phyloP scores from a whole-genome alignment of 2,329 filamentous ascomycete genomes.

The Trichophyton rubrum region DNA sequence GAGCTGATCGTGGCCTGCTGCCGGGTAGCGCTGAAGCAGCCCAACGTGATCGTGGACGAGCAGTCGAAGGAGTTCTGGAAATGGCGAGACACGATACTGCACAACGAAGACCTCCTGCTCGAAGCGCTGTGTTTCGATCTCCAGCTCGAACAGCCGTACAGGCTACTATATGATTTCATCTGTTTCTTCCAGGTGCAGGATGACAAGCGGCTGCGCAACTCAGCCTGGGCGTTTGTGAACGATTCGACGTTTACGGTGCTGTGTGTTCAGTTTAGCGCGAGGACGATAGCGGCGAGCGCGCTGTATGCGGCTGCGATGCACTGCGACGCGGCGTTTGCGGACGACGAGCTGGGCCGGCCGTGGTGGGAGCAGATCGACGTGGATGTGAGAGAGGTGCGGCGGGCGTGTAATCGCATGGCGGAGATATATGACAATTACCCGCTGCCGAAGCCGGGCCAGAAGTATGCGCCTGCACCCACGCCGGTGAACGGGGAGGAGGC shows the following conservation, averaged over 20 bases:
- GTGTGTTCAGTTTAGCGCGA: slow-evolving; percentile 66
- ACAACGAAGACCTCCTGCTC: slow-evolving; percentile 83
- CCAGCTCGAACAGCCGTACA: slow-evolving; percentile 78
- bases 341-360: slow-evolving; percentile 59
- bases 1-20: slow-evolving; percentile 89
- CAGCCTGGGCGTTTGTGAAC: slow-evolving; percentile 87
- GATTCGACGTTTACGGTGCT: slow-evolving; percentile 76
- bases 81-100: slow-evolving; percentile 88
- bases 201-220: slow-evolving; percentile 70
- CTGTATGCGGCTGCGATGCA: slow-evolving; percentile 78
- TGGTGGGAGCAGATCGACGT: slow-evolving; percentile 82
- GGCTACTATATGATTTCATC: slow-evolving; percentile 68
- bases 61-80: slow-evolving; percentile 98
- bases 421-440: slow-evolving; percentile 38
- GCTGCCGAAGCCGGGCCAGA: slow-evolving; percentile 32
- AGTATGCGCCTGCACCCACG: slow-evolving; percentile 30
- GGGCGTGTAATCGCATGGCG: slow-evolving; percentile 64
- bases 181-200: slow-evolving; percentile 60
- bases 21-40: slow-evolving; percentile 87
- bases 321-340: slow-evolving; percentile 56
- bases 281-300: slow-evolving; percentile 70
- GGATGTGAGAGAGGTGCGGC: slow-evolving; percentile 54
- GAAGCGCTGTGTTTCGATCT: slow-evolving; percentile 90
- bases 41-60: slow-evolving; percentile 80
- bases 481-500: slow-evolving; percentile 20